Percentiles rank a stretch among this genome's conserved stretches.
Conservation (phyloP, 805 yeast genomes). For the Cyberlindnera suaveolens region DNA sequence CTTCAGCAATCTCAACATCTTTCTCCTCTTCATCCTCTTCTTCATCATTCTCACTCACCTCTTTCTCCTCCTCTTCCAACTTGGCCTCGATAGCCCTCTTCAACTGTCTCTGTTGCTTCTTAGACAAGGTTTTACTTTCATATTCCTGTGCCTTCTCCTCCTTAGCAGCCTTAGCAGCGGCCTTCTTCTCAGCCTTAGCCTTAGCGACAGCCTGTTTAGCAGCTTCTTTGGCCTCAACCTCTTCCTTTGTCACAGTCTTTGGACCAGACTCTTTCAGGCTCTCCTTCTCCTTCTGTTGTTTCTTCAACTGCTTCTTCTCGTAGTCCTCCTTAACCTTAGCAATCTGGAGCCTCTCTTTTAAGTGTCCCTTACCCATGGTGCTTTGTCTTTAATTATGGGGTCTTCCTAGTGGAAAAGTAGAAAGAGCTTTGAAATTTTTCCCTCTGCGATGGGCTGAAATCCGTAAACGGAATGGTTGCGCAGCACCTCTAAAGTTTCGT, state of each 20-base stretch:
- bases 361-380: constrained; percentile 23
- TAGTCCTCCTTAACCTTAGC: constrained; percentile 17
- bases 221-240: constrained; percentile 18
- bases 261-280: constrained; percentile 23
- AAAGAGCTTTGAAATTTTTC: background rate
- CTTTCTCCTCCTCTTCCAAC: constrained; percentile 18
- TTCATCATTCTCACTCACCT: constrained; percentile 18
- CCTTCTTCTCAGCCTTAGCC: constrained; percentile 12
- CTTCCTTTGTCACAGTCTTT: constrained; percentile 27
- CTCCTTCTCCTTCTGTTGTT: constrained; percentile 16
- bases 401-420: background rate
- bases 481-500: too few species aligned
- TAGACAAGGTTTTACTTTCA: constrained; percentile 47
- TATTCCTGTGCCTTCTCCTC: constrained; percentile 47
- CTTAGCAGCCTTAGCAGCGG: constrained; percentile 34
- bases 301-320: constrained; percentile 13
- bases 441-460: background rate
- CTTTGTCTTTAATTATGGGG: background rate
- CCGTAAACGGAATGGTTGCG: background rate
- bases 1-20: constrained; percentile 34
- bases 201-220: constrained; percentile 13
- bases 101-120: constrained; percentile 56
- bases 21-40: constrained; percentile 19
- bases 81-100: constrained; percentile 35
- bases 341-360: constrained; percentile 19